phyloP scores from a whole-genome alignment of 1,284 basidiomycete species.

The Ceratobasidium papillatum region DNA sequence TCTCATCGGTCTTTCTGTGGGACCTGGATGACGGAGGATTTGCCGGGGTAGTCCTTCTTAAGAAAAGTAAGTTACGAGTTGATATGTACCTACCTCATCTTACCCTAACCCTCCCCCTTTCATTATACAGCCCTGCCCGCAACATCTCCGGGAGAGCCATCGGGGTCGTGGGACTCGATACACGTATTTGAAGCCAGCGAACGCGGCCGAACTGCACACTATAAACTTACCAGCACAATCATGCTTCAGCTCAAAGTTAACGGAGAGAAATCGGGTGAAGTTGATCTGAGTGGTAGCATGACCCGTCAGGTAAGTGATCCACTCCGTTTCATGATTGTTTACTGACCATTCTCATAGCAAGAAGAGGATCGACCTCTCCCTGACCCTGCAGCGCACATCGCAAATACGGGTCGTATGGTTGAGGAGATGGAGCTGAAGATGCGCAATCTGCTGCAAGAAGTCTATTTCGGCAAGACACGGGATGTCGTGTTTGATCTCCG shows the following conservation, averaged over 20 bases:
- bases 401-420: conserved; percentile 92
- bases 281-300: conserved; percentile 93
- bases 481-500: conserved; percentile 94
- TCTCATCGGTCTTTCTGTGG: conserved; percentile 99
- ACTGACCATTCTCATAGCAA: conserved; percentile 59
- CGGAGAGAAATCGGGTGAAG: conserved; percentile 64
- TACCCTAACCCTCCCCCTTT: conserved; percentile 32
- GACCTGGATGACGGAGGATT: conserved; percentile 96
- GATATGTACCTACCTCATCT: conserved; percentile 16
- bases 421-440: conserved; percentile 99
- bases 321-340: conserved; percentile 4
- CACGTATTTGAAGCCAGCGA: conserved; percentile 97
- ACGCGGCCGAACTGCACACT: conserved; percentile 89
- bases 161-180: conserved; percentile 95
- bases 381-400: conserved; percentile 82
- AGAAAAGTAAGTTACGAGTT: conserved; percentile 79
- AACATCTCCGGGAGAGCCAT: conserved; percentile 44
- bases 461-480: conserved; percentile 98
- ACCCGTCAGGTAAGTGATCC: conserved; percentile 81
- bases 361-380: conserved; percentile 88
- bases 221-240: conserved; percentile 96
- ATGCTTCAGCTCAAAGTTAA: conserved; percentile 79
- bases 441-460: conserved; percentile 94
- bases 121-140: conserved; percentile 42
- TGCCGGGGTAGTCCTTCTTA: conserved; percentile 95